Percentiles rank a stretch among this genome's conserved stretches.
These are phyloP conservation scores for Skeletonema potamos DNA, from an alignment of 108 stramenopile species.

Conservation along the genomic window DNA sequence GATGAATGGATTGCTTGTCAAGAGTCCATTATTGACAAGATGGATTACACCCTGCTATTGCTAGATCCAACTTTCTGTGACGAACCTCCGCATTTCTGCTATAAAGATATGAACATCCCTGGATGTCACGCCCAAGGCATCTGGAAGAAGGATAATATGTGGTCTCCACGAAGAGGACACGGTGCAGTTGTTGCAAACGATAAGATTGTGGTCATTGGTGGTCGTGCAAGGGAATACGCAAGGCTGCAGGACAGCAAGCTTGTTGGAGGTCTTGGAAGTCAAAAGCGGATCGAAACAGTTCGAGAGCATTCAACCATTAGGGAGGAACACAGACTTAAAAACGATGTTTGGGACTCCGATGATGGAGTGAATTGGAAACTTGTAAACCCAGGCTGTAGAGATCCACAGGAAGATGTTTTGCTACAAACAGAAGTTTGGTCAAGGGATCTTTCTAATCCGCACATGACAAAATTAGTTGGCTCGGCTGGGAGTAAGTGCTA, in stretches of 20 bases:
- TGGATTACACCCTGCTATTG: constrained; percentile 8
- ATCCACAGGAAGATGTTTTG: constrained; percentile 52
- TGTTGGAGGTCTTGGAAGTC: constrained; percentile 60
- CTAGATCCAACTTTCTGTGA: constrained; percentile 32
- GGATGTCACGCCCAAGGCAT: constrained; percentile 39
- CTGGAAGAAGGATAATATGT: constrained; percentile 72
- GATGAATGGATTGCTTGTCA: constrained; percentile 82
- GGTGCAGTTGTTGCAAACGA: constrained; percentile 52
- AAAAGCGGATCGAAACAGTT: constrained; percentile 38
- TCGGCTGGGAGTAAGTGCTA: constrained; percentile 40
- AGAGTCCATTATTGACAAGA: constrained; percentile 40
- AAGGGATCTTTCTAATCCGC: constrained; percentile 21
- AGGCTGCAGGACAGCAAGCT: constrained; percentile 43
- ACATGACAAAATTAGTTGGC: constrained; percentile 23
- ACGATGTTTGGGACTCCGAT: constrained; percentile 80
- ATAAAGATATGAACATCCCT: constrained; percentile 16
- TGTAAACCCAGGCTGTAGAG: constrained; percentile 67
- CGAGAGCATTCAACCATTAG: constrained; percentile 45
- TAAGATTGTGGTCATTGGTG: constrained; percentile 70
- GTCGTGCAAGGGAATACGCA: constrained; percentile 66
- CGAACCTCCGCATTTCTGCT: constrained; percentile 32
- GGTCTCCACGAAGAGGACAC: constrained; percentile 69
- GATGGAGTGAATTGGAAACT: constrained; percentile 65
- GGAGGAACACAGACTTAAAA: constrained; percentile 60
- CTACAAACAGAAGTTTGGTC: constrained; percentile 52